Percentiles rank a stretch among this genome's conserved stretches.
Conservation (phyloP, 2,329 filamentous ascomycete genomes). For the Teratosphaeria pseudoeucalypti region DNA sequence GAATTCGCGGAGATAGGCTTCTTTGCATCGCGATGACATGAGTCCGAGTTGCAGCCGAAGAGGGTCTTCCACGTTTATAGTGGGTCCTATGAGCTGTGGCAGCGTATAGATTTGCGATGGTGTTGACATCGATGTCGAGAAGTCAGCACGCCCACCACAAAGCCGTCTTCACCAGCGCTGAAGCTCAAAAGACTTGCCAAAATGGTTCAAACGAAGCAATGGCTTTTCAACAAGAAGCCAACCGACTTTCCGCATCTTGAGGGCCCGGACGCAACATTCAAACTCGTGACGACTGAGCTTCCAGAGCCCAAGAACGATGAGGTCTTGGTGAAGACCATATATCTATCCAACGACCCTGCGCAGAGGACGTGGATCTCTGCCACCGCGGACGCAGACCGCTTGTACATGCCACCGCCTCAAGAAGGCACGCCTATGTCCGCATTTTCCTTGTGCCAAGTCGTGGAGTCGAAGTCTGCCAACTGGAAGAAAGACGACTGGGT, state of each 20-base stretch:
- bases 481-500: slow-evolving; percentile 29
- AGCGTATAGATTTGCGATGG: not conserved
- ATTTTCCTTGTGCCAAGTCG: slow-evolving; percentile 27
- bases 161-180: not conserved
- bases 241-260: slow-evolving; percentile 25
- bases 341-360: slow-evolving; percentile 44
- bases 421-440: slow-evolving; percentile 32
- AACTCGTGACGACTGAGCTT: slow-evolving; percentile 21
- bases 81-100: not conserved
- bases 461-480: slow-evolving; percentile 24
- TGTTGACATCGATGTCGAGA: not conserved
- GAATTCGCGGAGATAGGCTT: not conserved
- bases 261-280: slow-evolving; percentile 32
- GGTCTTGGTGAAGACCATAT: slow-evolving; percentile 38
- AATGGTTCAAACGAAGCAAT: slow-evolving; percentile 25
- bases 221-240: slow-evolving; percentile 34
- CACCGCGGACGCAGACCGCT: slow-evolving; percentile 27
- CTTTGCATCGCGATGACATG: not conserved
- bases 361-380: slow-evolving; percentile 39
- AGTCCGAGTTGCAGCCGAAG: not conserved
- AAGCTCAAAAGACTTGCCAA: not conserved
- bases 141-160: not conserved
- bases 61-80: not conserved
- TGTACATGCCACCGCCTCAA: slow-evolving; percentile 37
- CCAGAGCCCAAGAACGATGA: slow-evolving; percentile 26